Evolutionary conservation across 2,329 filamentous ascomycete genomes (phyloP), one percentile per base, ranked within the genome.

Genomic region (Myriosclerotinia curreyana): DNA sequence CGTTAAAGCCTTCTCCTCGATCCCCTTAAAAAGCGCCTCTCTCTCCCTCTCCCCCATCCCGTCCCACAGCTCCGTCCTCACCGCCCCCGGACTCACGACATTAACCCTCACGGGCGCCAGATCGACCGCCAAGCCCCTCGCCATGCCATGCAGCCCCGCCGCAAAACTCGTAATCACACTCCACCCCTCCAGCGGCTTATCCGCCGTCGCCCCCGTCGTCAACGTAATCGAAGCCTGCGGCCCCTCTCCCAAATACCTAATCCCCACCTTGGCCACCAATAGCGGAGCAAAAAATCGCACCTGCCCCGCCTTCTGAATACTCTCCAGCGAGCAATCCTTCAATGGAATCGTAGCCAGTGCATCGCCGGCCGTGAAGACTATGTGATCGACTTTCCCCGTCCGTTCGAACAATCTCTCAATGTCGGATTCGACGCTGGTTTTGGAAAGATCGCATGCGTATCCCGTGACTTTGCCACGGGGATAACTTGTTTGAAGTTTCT

Each of bases 101-200:
- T 90, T 90, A 34, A 89, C 86, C 2, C 88, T 76, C 11, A 89
- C 74, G 0, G 87, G 87, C 67, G 80, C 81, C 63, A 91, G 71
- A 69, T 90, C 86, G 40, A 89, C 70, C 2, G 87, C 87, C 42
- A 90, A 75, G 3, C 78, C 80, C 2, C 82, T 77, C 2, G 79
- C 77, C 72, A 88, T 78, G 3, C 81, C 79, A 58, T 84, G 77
- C 8, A 84, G 67, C 0, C 80, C 85, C 0, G 81, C 79, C 0
- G 79, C 80, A 60, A 80, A 82, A 2, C 76, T 75, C 0, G 78
- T 77, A 1, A 84, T 68, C 25, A 85, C 75, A 5, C 76, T 75
- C 82, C 82, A 86, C 8, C 66, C 52, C 20, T 63, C 28, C 38
- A 65, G 31, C 17, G 70, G 70, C 4, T 64, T 54, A 6, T 70